Conservation (phyloP, 257 asterid species). For the Leonotis leonurus region DNA sequence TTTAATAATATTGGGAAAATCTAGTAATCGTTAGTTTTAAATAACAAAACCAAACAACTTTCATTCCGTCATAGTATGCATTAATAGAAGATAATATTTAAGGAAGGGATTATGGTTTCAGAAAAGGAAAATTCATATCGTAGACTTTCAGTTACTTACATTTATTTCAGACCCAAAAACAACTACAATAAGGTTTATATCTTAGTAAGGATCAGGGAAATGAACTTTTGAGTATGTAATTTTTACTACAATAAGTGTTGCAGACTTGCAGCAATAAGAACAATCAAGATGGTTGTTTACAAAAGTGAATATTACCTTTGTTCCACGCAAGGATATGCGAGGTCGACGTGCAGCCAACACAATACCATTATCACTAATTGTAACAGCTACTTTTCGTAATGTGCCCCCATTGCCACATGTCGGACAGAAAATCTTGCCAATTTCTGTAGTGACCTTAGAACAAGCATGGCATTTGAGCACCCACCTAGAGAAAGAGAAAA, state of each 20-base stretch:
- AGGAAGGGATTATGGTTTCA: neutral
- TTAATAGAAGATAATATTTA: neutral
- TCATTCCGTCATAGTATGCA: neutral
- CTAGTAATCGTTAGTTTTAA: neutral
- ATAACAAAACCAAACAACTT: neutral
- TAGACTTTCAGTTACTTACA: neutral
- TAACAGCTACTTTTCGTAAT: conserved; percentile 86
- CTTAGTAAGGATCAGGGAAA: neutral
- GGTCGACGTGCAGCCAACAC: conserved; percentile 73
- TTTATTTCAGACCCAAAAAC: too few species aligned
- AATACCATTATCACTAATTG: conserved; percentile 82
- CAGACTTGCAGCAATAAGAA: conserved; percentile 2
- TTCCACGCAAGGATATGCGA: conserved; percentile 85
- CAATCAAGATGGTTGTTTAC: neutral
- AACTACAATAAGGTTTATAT: neutral
- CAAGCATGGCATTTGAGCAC: conserved; percentile 98
- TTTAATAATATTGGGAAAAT: neutral
- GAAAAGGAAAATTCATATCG: neutral
- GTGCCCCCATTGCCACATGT: conserved; percentile 98
- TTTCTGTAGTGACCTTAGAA: conserved; percentile 90
- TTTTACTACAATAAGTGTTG: neutral
- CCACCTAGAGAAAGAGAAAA: conserved; percentile 51
- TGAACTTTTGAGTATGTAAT: neutral
- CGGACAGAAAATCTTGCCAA: conserved; percentile 84
- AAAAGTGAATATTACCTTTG: conserved; percentile 50